These are phyloP conservation scores for Globisporangium irregulare DNA, from an alignment of 352 stramenopile species.

Conservation along the genomic window DNA sequence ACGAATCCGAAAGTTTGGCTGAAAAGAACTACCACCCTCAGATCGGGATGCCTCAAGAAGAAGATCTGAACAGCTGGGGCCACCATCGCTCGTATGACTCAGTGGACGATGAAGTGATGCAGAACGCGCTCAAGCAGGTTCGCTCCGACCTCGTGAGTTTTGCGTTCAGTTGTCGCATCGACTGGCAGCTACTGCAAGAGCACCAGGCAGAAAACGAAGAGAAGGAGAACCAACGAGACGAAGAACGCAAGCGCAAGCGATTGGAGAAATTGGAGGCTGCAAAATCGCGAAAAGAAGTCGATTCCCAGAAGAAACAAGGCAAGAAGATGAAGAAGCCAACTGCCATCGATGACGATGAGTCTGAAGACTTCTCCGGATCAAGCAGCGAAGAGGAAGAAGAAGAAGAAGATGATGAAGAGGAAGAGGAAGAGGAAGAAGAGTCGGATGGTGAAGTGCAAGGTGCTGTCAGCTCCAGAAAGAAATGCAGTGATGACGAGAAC, in stretches of 20 bases:
- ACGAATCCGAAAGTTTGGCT: slow-evolving; percentile 11
- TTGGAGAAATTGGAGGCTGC: slow-evolving; percentile 59
- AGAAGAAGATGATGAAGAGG: slow-evolving; percentile 21
- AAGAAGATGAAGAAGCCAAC: slow-evolving; percentile 35
- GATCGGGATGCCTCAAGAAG: slow-evolving; percentile 94
- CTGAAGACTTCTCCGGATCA: slow-evolving; percentile 31
- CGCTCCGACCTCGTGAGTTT: slow-evolving; percentile 80
- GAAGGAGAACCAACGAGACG: slow-evolving; percentile 63
- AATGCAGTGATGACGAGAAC: slow-evolving; percentile 30
- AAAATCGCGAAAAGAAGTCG: slow-evolving; percentile 24
- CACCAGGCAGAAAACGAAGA: slow-evolving; percentile 77
- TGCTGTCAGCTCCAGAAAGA: slow-evolving; percentile 16
- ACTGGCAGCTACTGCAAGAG: slow-evolving; percentile 93
- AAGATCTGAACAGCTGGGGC: slow-evolving; percentile 97
- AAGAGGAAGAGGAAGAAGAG: slow-evolving; percentile 2
- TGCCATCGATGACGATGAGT: slow-evolving; percentile 48
- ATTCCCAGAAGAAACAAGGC: slow-evolving; percentile 20
- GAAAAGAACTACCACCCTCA: slow-evolving; percentile 76
- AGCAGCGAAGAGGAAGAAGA: slow-evolving; percentile 33
- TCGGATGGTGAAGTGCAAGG: background rate
- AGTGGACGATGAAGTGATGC: slow-evolving; percentile 96
- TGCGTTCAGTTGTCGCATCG: slow-evolving; percentile 96
- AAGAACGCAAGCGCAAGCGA: slow-evolving; percentile 73
- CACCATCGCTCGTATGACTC: slow-evolving; percentile 95
- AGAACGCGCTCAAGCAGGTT: slow-evolving; percentile 74